Base-by-base conservation (phyloP, 306 rosid species). In the Arachis stenosperma region DNA sequence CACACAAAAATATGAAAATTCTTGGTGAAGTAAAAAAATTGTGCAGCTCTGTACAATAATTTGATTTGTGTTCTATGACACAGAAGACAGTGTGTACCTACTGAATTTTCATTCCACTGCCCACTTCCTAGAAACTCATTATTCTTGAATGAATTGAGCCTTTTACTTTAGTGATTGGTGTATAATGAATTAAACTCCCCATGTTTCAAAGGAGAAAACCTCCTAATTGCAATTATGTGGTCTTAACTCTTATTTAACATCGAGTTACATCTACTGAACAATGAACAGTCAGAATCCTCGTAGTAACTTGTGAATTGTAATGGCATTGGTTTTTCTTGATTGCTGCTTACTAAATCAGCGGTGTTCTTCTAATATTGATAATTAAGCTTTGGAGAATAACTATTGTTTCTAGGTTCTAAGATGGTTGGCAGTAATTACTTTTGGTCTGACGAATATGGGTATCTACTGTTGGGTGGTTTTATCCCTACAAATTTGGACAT, bases 251-350 rank as follows among this genome's bases (percentile, higher is more conserved):
- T 33, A 37, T 43, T 29, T n/a, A 62, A 61, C 17, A 13, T 39
- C 27, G 50, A 68, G 7, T 33, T 69, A 8, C 47, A 63, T 41
- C 14, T 59, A 68, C 14, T 61, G 42, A 63, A 46, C 42, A 22
- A 46, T 66, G 37, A 54, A 42, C 44, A 71, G 40, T 37, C 39
- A 52, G 71, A 27, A 77, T 36, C 53, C 44, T 30, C 42, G 1
- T 58, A 61, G 70, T 42, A 22, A 71, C 54, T 47, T 51, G 61
- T 81, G 3, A 40, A 9, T 4, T 65, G 48, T 7, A 70, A 37
- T 15, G 27, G 46, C 13, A 22, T 48, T 52, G n/a, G 55, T 54
- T 77, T 70, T 29, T 44, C 72, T 70, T 70, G 60, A 46, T 55
- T 44, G 72, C 54, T 63, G 53, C 46, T 36, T 36, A 62, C 51